A percentile compares a stretch with the other conserved stretches of the same genome.
These are phyloP conservation scores for Fragilaria crotonensis DNA, from an alignment of 108 stramenopile species.

Conservation along the genomic window DNA sequence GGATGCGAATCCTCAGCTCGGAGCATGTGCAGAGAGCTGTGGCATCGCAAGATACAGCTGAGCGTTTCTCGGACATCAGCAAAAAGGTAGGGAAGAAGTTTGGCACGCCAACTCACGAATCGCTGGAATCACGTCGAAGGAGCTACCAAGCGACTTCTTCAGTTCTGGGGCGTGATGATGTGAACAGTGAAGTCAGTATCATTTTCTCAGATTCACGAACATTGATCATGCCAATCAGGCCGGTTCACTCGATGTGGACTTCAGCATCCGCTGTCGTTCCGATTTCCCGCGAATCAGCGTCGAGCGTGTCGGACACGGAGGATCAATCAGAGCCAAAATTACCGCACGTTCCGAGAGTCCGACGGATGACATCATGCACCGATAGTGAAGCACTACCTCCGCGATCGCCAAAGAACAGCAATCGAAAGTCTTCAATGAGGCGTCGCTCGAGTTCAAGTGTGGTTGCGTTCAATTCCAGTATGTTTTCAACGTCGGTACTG, in stretches of 20 bases:
- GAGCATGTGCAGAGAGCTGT: constrained; percentile 53
- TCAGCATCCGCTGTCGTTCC: constrained; percentile 32
- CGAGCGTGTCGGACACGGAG: constrained; percentile 6
- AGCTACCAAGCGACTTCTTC: background rate
- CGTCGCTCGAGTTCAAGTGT: background rate
- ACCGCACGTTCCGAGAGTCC: background rate
- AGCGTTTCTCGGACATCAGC: constrained; percentile 22
- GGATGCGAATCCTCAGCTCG: constrained; percentile 61
- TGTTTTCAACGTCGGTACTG: background rate
- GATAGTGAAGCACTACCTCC: too few relatives aligned
- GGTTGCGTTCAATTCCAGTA: background rate
- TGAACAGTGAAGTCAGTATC: background rate
- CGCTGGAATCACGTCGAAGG: background rate
- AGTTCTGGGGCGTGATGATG: background rate
- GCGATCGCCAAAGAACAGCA: too few relatives aligned
- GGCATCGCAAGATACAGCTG: constrained; percentile 38
- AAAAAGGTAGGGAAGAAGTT: constrained; percentile 2
- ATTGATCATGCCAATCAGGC: constrained; percentile 14
- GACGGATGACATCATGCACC: constrained; percentile 3
- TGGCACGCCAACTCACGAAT: background rate
- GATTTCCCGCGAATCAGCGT: constrained; percentile 14
- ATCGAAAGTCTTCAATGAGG: too few relatives aligned
- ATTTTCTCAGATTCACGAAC: background rate
- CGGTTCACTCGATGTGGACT: constrained; percentile 77
- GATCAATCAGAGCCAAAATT: constrained; percentile 3